Base-by-base conservation (phyloP, 768 basidiomycete genomes). In the Mycena albidolilacea region DNA sequence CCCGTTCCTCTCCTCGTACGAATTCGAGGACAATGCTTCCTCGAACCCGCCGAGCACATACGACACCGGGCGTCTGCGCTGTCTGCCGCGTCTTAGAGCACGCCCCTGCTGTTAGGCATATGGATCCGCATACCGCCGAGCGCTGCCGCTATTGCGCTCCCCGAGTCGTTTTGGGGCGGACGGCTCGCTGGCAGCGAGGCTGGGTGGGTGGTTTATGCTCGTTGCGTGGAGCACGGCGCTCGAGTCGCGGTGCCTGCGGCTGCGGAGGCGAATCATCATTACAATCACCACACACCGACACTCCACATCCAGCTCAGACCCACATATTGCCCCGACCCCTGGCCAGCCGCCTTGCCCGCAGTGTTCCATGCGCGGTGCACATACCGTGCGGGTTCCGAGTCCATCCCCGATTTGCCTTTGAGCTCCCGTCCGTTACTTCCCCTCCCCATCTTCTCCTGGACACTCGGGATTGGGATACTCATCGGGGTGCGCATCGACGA, bases 121-220 rank as follows among this genome's bases (percentile, higher is more conserved):
- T 4, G 54, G 30, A 55, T 14, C 54, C 54, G 54, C 54, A 55
- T 55, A 55, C 54, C 54, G 54, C 23, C 54, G 54, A 55, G 54
- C 54, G 54, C 54, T 55, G 54, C 54, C 5, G 54, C 54, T 55
- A 55, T 55, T 30, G 54, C 54, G 54, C 54, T 55, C 54, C 54
- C 54, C 54, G 54, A 55, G 21, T 55, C 54, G 54, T 55, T 55
- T 55, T 55, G 54, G 54, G 54, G 54, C 54, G 54, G 54, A 55
- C 23, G 54, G 54, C 54, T 11, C 54, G 54, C 54, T 35, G 54
- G 54, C 54, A 21, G 54, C 54, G 54, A 55, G 54, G 54, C 54
- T 55, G 54, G n/a, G n/a, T n/a, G n/a, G n/a, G n/a, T n/a, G n/a
- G n/a, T n/a, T n/a, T n/a, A n/a, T n/a, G n/a, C n/a, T n/a, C n/a